These are phyloP conservation scores for Leishmania major DNA, from an alignment of 208 protist species.

Conservation along the genomic window DNA sequence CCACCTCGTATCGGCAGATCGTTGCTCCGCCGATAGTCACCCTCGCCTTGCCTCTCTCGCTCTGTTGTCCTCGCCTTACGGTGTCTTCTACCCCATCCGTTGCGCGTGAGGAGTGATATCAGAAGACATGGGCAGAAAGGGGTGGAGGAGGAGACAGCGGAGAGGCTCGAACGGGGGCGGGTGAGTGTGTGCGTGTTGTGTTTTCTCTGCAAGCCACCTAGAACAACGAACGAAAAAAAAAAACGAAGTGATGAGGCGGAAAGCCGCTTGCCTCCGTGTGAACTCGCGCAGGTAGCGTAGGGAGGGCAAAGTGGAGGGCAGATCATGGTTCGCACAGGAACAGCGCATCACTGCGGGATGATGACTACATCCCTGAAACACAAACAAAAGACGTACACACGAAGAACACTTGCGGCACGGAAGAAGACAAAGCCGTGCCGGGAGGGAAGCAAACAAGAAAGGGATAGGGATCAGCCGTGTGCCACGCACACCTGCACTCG, in stretches of 20 bases:
- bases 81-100: no score
- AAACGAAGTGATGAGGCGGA: background rate
- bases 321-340: background rate
- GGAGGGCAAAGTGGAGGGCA: background rate
- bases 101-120: background rate
- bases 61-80: background rate
- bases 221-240: background rate
- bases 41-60: background rate
- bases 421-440: background rate
- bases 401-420: background rate
- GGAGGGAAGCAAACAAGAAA: background rate
- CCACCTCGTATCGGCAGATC: background rate
- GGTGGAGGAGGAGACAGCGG: background rate
- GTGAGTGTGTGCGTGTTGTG: background rate
- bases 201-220: background rate
- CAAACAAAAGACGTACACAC: background rate
- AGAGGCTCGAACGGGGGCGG: background rate
- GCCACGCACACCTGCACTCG: background rate
- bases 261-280: background rate
- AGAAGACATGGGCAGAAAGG: background rate
- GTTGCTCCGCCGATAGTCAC: background rate
- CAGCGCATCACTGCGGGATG: background rate
- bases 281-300: background rate
- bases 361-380: background rate
- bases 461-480: background rate